phyloP scores from a whole-genome alignment of 1,139 yeast genomes.

The Candida labiduridarum region DNA sequence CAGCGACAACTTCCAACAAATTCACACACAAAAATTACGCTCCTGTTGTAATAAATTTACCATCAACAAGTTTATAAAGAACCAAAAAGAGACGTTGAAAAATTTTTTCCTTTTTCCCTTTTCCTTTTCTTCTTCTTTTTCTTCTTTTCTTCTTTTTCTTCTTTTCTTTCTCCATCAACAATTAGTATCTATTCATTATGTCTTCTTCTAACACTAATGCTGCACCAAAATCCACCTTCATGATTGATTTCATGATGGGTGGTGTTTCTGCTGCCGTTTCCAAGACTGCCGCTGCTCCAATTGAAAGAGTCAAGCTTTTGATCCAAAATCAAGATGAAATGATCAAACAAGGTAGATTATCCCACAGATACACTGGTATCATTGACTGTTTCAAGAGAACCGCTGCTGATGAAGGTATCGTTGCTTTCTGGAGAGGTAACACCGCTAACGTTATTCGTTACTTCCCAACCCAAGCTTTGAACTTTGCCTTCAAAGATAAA shows the following conservation, averaged over 20 bases:
- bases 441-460: conserved; percentile 57
- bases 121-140: conserved; percentile 3
- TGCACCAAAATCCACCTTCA: conserved; percentile 24
- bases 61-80: neutral
- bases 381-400: conserved; percentile 55
- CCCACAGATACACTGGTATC: conserved; percentile 53
- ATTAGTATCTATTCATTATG: conserved; percentile 7
- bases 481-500: conserved; percentile 57
- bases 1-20: neutral
- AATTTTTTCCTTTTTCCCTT: conserved; percentile 7
- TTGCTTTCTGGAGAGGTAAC: conserved; percentile 60
- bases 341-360: conserved; percentile 57
- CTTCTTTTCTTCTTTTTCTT: conserved; percentile 13
- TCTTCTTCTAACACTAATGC: conserved; percentile 13
- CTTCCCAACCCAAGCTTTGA: conserved; percentile 59
- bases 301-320: conserved; percentile 57
- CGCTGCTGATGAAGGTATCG: conserved; percentile 54
- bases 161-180: conserved; percentile 11
- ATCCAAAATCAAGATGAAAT: conserved; percentile 57
- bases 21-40: neutral
- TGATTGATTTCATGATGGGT: conserved; percentile 53
- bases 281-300: conserved; percentile 58
- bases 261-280: conserved; percentile 62
- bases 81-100: conserved; percentile 3
- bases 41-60: neutral